Conservation (phyloP, 148 eudicot genomes). For the Rhododendron kiyosumense region DNA sequence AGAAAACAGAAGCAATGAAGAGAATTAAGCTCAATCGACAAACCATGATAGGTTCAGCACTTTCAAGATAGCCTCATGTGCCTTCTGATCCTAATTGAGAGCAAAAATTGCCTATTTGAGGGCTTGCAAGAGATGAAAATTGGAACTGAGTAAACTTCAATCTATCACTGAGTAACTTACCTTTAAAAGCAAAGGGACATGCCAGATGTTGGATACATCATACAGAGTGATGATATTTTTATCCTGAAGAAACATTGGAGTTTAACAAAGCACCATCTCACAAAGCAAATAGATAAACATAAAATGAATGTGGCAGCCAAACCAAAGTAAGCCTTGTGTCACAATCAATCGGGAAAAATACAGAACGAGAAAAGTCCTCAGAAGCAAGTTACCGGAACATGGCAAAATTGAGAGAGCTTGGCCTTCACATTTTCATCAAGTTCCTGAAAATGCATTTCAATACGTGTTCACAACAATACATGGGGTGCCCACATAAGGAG, state of each 20-base stretch:
- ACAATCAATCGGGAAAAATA: not conserved
- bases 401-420: slow-evolving; percentile 90
- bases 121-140: not conserved
- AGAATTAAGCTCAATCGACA: slow-evolving; percentile 20
- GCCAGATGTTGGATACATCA: slow-evolving; percentile 99
- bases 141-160: not conserved
- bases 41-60: slow-evolving; percentile 75
- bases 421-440: slow-evolving; percentile 71
- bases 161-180: slow-evolving; percentile 34
- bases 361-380: not conserved
- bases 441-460: slow-evolving; percentile 36
- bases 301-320: not conserved
- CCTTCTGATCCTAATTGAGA: slow-evolving; percentile 70
- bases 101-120: not conserved
- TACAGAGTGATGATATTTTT: slow-evolving; percentile 69
- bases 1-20: not conserved
- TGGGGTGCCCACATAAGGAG: not conserved
- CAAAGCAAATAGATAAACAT: not conserved
- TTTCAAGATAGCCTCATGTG: slow-evolving; percentile 87
- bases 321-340: not conserved
- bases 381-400: slow-evolving; percentile 62
- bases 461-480: not conserved
- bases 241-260: slow-evolving; percentile 31
- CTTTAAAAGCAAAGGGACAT: slow-evolving; percentile 76
- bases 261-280: slow-evolving; percentile 5